Percentiles rank a stretch among this genome's conserved stretches.
Conservation (phyloP, 164 flowering plant species). For the Vitis labrusca region DNA sequence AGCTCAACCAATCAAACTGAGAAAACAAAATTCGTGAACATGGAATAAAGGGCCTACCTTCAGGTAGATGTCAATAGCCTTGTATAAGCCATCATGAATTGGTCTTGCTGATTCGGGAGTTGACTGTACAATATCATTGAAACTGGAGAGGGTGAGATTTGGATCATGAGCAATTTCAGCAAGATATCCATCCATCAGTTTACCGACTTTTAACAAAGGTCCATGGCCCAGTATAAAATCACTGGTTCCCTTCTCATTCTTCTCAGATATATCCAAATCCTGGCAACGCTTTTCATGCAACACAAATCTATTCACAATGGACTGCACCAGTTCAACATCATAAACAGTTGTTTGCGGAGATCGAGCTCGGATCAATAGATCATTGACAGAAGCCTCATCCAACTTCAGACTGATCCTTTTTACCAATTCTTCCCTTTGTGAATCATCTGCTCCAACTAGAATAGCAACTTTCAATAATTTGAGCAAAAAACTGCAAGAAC, state of each 20-base stretch:
- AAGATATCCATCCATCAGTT: constrained; percentile 71
- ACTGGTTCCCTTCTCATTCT: constrained; percentile 25
- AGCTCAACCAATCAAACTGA: background rate
- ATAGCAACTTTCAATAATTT: constrained; percentile 70
- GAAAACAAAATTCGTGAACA: background rate
- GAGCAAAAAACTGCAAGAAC: constrained; percentile 82
- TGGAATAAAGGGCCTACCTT: constrained; percentile 46
- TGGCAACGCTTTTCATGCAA: constrained; percentile 23
- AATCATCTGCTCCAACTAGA: constrained; percentile 65
- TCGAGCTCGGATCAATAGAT: constrained; percentile 68
- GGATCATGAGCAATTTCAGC: constrained; percentile 67
- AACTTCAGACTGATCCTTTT: constrained; percentile 55
- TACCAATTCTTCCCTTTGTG: constrained; percentile 55
- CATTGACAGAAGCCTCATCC: constrained; percentile 71
- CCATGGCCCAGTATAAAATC: constrained; percentile 44
- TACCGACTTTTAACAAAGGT: constrained; percentile 54
- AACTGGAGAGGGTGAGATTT: constrained; percentile 48
- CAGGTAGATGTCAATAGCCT: constrained; percentile 71
- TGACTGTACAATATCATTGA: constrained; percentile 48
- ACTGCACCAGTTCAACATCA: constrained; percentile 65
- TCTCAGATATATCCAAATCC: constrained; percentile 26
- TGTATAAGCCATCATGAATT: constrained; percentile 73
- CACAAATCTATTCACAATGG: constrained; percentile 48
- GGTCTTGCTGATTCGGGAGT: constrained; percentile 74
- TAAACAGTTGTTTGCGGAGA: constrained; percentile 49